phyloP scores from a whole-genome alignment of 805 yeast species.

The Yarrowia bubula region DNA sequence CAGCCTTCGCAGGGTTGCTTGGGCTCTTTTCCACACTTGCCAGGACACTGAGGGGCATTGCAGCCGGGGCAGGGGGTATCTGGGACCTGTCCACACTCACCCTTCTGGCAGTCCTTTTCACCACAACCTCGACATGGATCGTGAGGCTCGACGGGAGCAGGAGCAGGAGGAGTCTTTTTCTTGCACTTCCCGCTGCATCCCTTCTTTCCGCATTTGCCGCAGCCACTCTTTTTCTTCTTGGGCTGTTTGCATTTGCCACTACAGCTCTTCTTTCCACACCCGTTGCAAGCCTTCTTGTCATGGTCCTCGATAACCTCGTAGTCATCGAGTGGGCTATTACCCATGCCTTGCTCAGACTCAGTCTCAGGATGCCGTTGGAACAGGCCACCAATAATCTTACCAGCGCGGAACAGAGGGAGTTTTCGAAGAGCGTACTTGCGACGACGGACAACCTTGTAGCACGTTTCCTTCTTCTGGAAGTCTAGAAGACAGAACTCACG shows the following conservation, averaged over 20 bases:
- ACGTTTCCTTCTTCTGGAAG: neutral
- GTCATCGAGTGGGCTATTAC: neutral
- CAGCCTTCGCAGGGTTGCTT: slow-evolving; percentile 16
- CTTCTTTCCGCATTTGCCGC: slow-evolving; percentile 12
- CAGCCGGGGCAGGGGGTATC: slow-evolving; percentile 16
- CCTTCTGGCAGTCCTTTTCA: slow-evolving; percentile 2
- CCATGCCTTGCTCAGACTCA: neutral
- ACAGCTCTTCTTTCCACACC: slow-evolving; percentile 17
- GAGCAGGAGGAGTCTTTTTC: slow-evolving; percentile 1
- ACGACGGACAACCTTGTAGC: slow-evolving; percentile 25
- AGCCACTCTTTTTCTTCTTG: slow-evolving; percentile 3
- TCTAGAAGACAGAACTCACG: slow-evolving; percentile 15
- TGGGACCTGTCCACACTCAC: neutral
- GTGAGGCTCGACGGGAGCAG: neutral
- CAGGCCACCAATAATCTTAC: slow-evolving; percentile 16
- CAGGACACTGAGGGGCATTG: neutral
- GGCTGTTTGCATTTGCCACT: slow-evolving; percentile 12
- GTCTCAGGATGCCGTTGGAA: slow-evolving; percentile 8
- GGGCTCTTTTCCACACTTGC: slow-evolving; percentile 19
- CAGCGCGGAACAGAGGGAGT: slow-evolving; percentile 11
- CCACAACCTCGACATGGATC: slow-evolving; percentile 20
- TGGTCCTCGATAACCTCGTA: slow-evolving; percentile 3
- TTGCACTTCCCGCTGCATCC: slow-evolving; percentile 20
- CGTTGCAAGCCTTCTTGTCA: neutral
- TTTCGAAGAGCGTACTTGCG: slow-evolving; percentile 21